Conservation (phyloP, 305 asterid genomes). For the Fraxinus greggii region DNA sequence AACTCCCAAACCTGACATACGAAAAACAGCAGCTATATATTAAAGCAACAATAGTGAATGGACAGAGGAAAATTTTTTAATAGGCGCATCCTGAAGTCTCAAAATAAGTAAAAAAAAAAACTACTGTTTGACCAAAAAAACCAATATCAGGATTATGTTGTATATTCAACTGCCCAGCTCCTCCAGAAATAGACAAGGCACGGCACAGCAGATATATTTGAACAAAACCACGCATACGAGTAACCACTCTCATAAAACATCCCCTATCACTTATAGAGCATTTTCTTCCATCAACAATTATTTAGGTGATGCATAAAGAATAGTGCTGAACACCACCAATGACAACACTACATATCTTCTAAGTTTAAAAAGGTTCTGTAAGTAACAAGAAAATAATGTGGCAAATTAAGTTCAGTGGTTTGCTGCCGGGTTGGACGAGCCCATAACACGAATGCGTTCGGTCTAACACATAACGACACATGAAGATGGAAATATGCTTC, state of each 20-base stretch:
- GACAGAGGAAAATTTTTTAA: neutral
- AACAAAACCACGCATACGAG: neutral
- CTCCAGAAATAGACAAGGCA: neutral
- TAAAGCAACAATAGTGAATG: neutral
- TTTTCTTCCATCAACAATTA: neutral
- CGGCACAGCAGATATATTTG: neutral
- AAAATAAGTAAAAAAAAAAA: neutral
- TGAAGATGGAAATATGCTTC: neutral
- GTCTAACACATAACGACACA: neutral
- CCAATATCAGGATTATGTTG: neutral
- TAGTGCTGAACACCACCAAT: neutral
- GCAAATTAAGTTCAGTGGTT: neutral
- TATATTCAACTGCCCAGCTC: neutral
- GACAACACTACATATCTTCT: neutral
- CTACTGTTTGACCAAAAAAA: neutral
- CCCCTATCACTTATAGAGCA: neutral
- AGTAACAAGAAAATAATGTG: neutral
- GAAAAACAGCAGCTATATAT: neutral
- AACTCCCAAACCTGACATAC: neutral
- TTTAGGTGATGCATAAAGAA: neutral
- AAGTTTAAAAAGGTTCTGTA: neutral
- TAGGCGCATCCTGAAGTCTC: neutral
- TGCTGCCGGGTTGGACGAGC: neutral
- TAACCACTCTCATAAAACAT: neutral
- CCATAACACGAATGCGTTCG: neutral